These are phyloP conservation scores for Umbilicaria muhlenbergii DNA, from an alignment of 495 filamentous ascomycete genomes.

Conservation along the genomic window DNA sequence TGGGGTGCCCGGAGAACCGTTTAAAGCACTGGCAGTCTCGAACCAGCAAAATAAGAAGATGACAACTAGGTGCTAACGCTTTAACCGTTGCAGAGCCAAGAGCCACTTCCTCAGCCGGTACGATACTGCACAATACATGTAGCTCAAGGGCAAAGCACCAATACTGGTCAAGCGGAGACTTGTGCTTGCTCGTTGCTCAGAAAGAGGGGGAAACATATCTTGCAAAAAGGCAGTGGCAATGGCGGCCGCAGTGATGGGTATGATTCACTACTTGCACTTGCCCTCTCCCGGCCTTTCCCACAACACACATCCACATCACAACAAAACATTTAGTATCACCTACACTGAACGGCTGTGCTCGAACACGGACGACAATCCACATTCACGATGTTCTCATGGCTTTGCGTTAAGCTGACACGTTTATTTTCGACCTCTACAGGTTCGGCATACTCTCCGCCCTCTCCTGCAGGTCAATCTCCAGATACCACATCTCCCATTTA, in stretches of 20 bases:
- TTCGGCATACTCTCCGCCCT: conserved; percentile 10
- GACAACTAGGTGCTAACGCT: too few species aligned
- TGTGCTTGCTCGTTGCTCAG: background rate
- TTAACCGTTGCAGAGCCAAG: too few species aligned
- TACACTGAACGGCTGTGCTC: background rate
- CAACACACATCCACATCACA: background rate
- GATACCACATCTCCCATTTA: conserved; percentile 63
- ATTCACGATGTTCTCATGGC: conserved; percentile 5
- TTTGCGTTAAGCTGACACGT: conserved; percentile 18
- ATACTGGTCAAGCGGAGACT: background rate
- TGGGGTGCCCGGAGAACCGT: too few species aligned
- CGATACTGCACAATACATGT: too few species aligned
- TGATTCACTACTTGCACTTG: background rate
- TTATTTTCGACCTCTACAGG: conserved; percentile 8
- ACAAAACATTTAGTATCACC: background rate
- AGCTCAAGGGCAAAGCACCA: background rate
- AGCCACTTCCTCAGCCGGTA: too few species aligned
- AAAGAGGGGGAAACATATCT: background rate
- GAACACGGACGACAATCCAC: background rate
- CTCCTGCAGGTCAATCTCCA: conserved; percentile 25
- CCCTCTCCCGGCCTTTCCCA: background rate
- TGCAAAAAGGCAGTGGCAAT: conserved; percentile 1
- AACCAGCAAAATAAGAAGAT: too few species aligned
- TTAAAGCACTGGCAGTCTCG: too few species aligned
- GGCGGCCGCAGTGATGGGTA: conserved; percentile 4